phyloP scores from a whole-genome alignment of 106 monocot species.

The Allium fistulosum region DNA sequence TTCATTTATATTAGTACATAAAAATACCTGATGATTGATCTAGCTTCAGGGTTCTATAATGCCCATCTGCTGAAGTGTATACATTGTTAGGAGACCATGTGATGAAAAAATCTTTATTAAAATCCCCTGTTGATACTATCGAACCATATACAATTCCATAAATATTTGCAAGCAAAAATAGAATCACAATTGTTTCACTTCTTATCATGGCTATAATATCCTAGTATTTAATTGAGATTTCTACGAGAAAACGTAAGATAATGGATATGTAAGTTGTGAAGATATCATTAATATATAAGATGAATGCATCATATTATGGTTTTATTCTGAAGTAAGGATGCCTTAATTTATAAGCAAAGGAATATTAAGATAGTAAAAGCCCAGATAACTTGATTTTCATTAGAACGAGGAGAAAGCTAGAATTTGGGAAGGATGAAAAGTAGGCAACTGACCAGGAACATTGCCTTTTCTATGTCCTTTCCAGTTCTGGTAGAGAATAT shows the following conservation, averaged over 20 bases:
- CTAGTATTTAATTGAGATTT: neutral
- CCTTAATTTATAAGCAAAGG: constrained; percentile 8
- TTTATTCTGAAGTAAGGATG: constrained; percentile 10
- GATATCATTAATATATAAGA: neutral
- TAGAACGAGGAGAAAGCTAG: constrained; percentile 3
- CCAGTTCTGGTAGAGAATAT: neutral
- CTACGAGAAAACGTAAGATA: neutral
- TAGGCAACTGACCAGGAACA: constrained; percentile 1
- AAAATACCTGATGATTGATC: constrained; percentile 48
- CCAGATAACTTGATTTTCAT: neutral
- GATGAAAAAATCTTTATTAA: constrained; percentile 43
- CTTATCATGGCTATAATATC: neutral
- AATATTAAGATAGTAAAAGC: neutral
- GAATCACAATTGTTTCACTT: neutral
- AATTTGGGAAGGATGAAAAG: constrained; percentile 1
- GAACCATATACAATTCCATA: constrained; percentile 12
- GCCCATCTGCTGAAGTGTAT: constrained; percentile 44
- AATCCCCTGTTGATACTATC: constrained; percentile 38
- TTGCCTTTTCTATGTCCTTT: neutral
- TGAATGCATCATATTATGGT: neutral
- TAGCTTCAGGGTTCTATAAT: constrained; percentile 34
- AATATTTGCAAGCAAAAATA: neutral
- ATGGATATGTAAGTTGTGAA: neutral
- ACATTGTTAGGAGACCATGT: constrained; percentile 52
- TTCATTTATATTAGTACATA: neutral